Base-by-base conservation (phyloP, 768 basidiomycete species). In the Auricularia heimuer region DNA sequence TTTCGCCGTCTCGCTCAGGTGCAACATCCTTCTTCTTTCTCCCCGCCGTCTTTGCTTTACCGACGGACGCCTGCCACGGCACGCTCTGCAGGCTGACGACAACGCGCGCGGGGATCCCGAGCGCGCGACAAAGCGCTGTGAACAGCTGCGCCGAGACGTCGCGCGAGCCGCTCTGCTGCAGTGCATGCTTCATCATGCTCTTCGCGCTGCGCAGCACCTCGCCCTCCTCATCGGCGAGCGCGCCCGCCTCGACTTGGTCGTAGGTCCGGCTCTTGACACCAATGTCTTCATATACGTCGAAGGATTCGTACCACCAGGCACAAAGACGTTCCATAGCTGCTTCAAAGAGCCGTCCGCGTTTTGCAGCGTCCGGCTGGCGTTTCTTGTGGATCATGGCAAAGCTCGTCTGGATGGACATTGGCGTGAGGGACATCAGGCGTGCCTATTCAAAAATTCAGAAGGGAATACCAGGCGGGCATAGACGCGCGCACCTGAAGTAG, bases 91-190 rank as follows among this genome's bases (percentile, higher is more conserved):
- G 75, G 71, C 92, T 96, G 68, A 88, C 88, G 10, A 98, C 89
- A 62, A 98, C 79, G 60, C 97, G 80, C 4, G 94, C 84, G 0
- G 94, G 94, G 21, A 98, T 85, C 11, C 87, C 89, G 4, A 98
- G 80, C 4, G 86, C 91, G 24, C 97, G 82, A 73, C 93, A 92
- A 0, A 97, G 78, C 1, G 92, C 86, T 3, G 94, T 95, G 73
- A 98, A 98, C 3, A 98, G 81, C 69, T 96, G 93, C 0, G 93
- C 89, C 65, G 89, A 90, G 45, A 85, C 84, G 73, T 99, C 97
- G 66, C 91, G 81, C 29, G 87, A 89, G 6, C 95, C 97, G 66
- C 76, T 80, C 64, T 81, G 83, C 81, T 89, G 86, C 21, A 98
- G 76, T 0, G 87, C 89, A 72, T 95, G 93, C 72, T 97, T 98